Evolutionary conservation across 371 early-diverging fungal species (phyloP), one percentile per base, ranked within the genome.

Genomic region (Apophysomyces variabilis): DNA sequence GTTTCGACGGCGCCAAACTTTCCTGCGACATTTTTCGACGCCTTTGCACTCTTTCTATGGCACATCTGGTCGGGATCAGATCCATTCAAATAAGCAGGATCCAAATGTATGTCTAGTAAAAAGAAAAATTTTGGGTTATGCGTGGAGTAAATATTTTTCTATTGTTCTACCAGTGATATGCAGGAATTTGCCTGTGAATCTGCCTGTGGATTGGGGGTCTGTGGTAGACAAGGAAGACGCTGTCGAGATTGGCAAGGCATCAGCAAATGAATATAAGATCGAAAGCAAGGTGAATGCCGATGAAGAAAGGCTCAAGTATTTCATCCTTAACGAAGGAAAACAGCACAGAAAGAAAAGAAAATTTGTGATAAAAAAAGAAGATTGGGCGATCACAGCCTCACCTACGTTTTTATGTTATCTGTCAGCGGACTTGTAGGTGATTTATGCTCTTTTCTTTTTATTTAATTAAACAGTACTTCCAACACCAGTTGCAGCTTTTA

Each of bases 1-100:
- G 78, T 66, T 7, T 73, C 69, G 35, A 79, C 46, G 6, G 79
- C 70, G 38, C 84, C 84, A 61, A 58, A 83, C 64, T 66, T 71
- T 37, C 79, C 79, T 37, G 69, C 62, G 54, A 21, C 9, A 26
- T 50, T 50, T n/a, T 50, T n/a, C 9, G 54, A 32, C 9, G 0
- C 54, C 18, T 50, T 21, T 21, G 16, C 5, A 5, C 21, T 50
- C 21, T 50, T 50, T 21, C 54, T 50, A 57, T 73, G 75, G 58
- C 75, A 78, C 38, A 65, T 38, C 26, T 65, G 38, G 7, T 64
- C 46, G 13, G 75, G 71, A 26, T 67, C 69, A 8, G 70, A 63
- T 32, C 60, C 60, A 32, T 58, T 57, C 35, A 66, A 7, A 41
- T 78, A 78, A 54, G 46, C 16, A 9, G 71, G 69, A 57, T 78